A percentile compares a stretch with the other conserved stretches of the same genome.
Evolutionary conservation across 495 filamentous ascomycete species (phyloP).

Genomic region (Hypoxylon fragiforme): DNA sequence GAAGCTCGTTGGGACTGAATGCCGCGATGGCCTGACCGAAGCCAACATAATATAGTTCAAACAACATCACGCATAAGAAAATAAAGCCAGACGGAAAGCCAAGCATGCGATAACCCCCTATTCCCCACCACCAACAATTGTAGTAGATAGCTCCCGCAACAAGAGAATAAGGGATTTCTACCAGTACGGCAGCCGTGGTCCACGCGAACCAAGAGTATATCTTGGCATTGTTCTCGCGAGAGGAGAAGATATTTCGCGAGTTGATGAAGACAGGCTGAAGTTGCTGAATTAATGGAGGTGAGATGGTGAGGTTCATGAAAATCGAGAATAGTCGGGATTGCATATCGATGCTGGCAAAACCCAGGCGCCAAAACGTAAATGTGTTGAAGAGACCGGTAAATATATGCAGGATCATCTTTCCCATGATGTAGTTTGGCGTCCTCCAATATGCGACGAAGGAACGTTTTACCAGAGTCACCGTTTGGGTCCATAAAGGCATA

Average conservation of each 20-base stretch:
- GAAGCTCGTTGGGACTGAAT: slow-evolving; percentile 69
- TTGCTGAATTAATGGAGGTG: slow-evolving; percentile 53
- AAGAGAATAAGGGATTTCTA: slow-evolving; percentile 63
- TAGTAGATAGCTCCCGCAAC: slow-evolving; percentile 55
- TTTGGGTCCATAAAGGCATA: slow-evolving; percentile 42
- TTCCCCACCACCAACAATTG: slow-evolving; percentile 66
- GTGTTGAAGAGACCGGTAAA: slow-evolving; percentile 65
- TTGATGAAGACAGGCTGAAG: slow-evolving; percentile 73
- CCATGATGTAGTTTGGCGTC: slow-evolving; percentile 70
- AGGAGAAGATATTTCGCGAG: slow-evolving; percentile 69
- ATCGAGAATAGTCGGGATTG: slow-evolving; percentile 75
- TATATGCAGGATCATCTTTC: slow-evolving; percentile 52
- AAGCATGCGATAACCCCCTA: slow-evolving; percentile 44
- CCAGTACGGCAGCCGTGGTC: slow-evolving; percentile 54
- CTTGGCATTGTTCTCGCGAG: slow-evolving; percentile 71
- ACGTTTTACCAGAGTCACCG: slow-evolving; percentile 51
- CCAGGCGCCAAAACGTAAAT: slow-evolving; percentile 74
- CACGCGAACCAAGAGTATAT: slow-evolving; percentile 72
- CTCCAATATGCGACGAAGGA: slow-evolving; percentile 77
- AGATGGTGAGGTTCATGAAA: slow-evolving; percentile 64
- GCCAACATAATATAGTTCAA: slow-evolving; percentile 72
- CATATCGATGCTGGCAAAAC: slow-evolving; percentile 65
- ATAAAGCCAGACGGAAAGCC: slow-evolving; percentile 61
- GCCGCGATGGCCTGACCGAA: slow-evolving; percentile 79
- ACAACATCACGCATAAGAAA: slow-evolving; percentile 58